Base-by-base conservation (phyloP, 2,329 filamentous ascomycete species). In the Eutypa lata region DNA sequence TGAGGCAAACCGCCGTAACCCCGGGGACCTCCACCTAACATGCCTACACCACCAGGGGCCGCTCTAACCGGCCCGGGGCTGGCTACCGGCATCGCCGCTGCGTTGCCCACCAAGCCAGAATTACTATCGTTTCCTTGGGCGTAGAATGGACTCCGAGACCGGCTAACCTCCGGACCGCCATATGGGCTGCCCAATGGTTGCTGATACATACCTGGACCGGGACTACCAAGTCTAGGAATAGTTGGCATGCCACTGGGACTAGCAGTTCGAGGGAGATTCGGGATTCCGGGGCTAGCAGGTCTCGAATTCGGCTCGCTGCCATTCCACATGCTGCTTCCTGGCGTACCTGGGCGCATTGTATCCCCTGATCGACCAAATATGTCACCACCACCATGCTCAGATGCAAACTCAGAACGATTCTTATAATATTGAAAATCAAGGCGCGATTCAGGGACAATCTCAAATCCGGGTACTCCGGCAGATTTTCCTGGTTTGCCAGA, bases 361-460 rank as follows among this genome's bases (percentile, higher is more conserved):
- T 89, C 87, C 22, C 76, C 73, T 2, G 79, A 71, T 14, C 74
- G 78, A 3, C 87, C 88, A 57, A 82, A 87, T 7, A 87, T 75
- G 31, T 83, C 81, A 21, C 88, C 89, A 5, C 89, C 91, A n/a
- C 91, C 91, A 59, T 91, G 88, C 51, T 94, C 90, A 11, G 91
- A 87, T 1, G 86, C 85, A 71, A 97, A 97, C 61, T 97, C 93
- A 2, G 89, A 82, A 1, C 91, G 81, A 69, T 96, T 88, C 72
- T 96, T 97, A 78, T 87, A 97, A 72, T 91, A 93, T 55, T 91
- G 86, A 67, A 95, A 96, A 68, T 96, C 91, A 70, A 96, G 86
- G 47, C 91, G 85, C 51, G 82, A 82, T 63, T 97, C 93, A 0
- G 89, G 86, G 0, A 97, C 92, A 53, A 96, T 85, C 71, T 97